Percentiles rank a stretch among this genome's conserved stretches.
phyloP scores from a whole-genome alignment of 768 basidiomycete genomes.

The Solioccasus polychromus region DNA sequence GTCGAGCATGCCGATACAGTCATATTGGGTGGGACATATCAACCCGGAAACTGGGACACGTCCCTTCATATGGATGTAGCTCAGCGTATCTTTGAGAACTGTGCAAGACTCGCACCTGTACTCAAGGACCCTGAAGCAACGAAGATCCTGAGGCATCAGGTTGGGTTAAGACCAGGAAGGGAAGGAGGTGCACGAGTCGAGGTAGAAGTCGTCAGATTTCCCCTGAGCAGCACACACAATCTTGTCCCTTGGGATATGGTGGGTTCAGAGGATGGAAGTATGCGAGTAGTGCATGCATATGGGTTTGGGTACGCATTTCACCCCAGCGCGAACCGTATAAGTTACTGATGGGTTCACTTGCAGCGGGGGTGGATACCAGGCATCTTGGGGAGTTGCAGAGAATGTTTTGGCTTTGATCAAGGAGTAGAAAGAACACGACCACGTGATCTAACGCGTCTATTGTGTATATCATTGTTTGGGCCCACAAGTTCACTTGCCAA shows the following conservation, averaged over 20 bases:
- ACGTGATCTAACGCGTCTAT: conserved; percentile 32
- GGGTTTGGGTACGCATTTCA: conserved; percentile 48
- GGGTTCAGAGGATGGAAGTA: conserved; percentile 19
- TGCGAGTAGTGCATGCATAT: conserved; percentile 54
- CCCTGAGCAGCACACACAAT: conserved; percentile 22
- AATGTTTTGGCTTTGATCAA: conserved; percentile 35
- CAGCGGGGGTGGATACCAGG: conserved; percentile 39
- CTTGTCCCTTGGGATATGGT: conserved; percentile 17
- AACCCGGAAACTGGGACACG: conserved; percentile 47
- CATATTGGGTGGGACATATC: conserved; percentile 58
- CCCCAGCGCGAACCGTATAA: not conserved
- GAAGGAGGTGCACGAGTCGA: conserved; percentile 58
- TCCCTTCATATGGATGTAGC: conserved; percentile 43
- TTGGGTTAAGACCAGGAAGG: conserved; percentile 56
- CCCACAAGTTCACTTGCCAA: not conserved
- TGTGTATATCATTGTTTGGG: conserved; percentile 28
- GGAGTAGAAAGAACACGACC: conserved; percentile 21
- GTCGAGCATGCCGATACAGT: conserved; percentile 39
- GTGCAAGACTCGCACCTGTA: conserved; percentile 37
- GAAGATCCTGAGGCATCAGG: conserved; percentile 51
- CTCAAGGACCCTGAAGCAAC: conserved; percentile 33
- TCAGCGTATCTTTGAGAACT: conserved; percentile 45
- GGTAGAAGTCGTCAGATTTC: conserved; percentile 38
- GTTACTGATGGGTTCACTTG: conserved; percentile 11
- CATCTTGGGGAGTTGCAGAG: conserved; percentile 43